Conservation (phyloP, 2,329 filamentous ascomycete genomes). For the Colletotrichum trifolii region DNA sequence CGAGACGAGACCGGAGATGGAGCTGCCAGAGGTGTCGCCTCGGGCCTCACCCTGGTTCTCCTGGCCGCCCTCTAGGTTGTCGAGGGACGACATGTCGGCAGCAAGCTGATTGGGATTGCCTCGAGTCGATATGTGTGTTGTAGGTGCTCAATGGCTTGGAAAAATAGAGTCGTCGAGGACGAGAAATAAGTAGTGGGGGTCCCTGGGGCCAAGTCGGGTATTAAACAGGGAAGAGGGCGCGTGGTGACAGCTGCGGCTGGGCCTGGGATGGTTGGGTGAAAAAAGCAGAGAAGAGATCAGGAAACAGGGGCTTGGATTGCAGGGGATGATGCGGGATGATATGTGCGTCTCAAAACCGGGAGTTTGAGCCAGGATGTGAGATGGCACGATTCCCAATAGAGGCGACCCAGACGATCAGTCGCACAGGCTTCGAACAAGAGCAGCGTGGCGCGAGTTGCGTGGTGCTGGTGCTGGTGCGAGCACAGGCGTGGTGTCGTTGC, state of each 20-base stretch:
- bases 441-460: constrained; percentile 13
- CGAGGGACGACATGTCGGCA: constrained; percentile 26
- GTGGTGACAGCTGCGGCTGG: constrained; percentile 17
- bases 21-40: constrained; percentile 7
- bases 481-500: background rate
- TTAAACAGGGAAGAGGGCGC: constrained; percentile 29
- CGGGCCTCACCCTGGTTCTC: constrained; percentile 16
- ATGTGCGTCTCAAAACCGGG: constrained; percentile 32
- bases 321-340: constrained; percentile 21
- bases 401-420: constrained; percentile 17
- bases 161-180: background rate
- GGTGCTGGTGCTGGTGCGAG: constrained; percentile 16
- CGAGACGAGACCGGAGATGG: constrained; percentile 50
- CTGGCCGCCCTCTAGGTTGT: constrained; percentile 10
- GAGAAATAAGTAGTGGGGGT: constrained; percentile 16
- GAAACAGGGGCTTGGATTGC: constrained; percentile 4
- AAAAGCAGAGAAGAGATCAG: constrained; percentile 1
- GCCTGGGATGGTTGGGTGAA: background rate
- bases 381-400: constrained; percentile 22
- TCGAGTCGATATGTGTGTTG: background rate
- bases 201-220: constrained; percentile 28
- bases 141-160: background rate
- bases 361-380: constrained; percentile 28
- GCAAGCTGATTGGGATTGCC: constrained; percentile 5
- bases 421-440: constrained; percentile 15